Base-by-base conservation (phyloP, 1,284 basidiomycete genomes). In the Pascua guehoae region DNA sequence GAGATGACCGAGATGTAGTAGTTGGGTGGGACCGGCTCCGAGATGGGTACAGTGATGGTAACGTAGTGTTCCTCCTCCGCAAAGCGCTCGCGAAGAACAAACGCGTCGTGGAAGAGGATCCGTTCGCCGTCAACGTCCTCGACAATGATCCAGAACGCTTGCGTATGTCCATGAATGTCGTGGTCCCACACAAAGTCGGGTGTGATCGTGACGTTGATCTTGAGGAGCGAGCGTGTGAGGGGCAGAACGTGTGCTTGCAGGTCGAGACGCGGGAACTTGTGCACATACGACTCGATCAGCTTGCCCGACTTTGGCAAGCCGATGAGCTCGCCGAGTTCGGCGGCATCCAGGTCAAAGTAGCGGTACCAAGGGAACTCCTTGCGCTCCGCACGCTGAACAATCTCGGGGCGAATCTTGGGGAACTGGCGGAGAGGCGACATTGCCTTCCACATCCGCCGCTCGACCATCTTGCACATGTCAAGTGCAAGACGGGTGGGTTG, bases 321-420 rank as follows among this genome's bases (percentile, higher is more conserved):
- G 56, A 98, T 88, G 11, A 98, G 82, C 78, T 98, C 96, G 15
- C 93, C 95, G 42, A 94, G 85, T 73, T 94, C 91, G 2, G 88
- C 87, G 1, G 88, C 88, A 61, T 88, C 86, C 57, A 96, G 79
- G 73, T 96, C 91, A 66, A 94, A 96, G 80, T 95, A 96, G 44
- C 91, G 86, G 73, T 95, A 91, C 92, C 93, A 97, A 0, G 92
- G 93, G 81, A 96, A 98, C 82, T 98, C 95, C 74, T 98, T 98
- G 43, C 92, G 88, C 77, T 98, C 95, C 0, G 95, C 91, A 67
- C 94, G 91, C 51, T 90, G 83, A 53, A 98, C 81, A 46, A 98
- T 87, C 61, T 98, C 93, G 2, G 81, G 73, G 42, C 68, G 60
- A 48, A 76, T 65, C 15, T 71, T 56, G 0, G 91, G 91, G 83